Conservation (phyloP, 208 protist genomes). For the Herpetomonas samuelpessoai region DNA sequence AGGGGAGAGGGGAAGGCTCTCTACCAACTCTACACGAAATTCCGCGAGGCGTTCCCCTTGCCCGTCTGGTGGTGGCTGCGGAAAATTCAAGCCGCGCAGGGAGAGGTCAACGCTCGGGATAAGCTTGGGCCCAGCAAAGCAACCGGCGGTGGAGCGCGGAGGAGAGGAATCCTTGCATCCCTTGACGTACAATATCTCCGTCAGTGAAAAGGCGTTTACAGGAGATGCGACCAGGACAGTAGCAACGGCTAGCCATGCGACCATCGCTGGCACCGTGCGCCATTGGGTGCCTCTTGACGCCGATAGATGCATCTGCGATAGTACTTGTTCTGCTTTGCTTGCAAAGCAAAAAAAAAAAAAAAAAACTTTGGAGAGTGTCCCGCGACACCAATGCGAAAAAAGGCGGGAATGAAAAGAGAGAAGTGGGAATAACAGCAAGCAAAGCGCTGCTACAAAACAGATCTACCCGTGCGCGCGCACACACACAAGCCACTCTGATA, state of each 20-base stretch:
- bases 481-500: too few relatives aligned
- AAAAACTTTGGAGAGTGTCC: not conserved
- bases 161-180: slow-evolving; percentile 39
- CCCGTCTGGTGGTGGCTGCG: slow-evolving; percentile 1
- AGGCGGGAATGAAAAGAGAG: not conserved
- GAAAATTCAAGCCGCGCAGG: slow-evolving; percentile 55
- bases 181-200: slow-evolving; percentile 47
- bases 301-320: too few relatives aligned
- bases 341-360: slow-evolving; percentile 1
- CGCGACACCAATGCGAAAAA: too few relatives aligned
- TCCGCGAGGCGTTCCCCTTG: not conserved
- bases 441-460: too few relatives aligned
- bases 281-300: too few relatives aligned
- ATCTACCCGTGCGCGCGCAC: too few relatives aligned
- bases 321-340: not conserved
- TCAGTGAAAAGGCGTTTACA: not conserved
- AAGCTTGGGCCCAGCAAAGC: slow-evolving; percentile 29
- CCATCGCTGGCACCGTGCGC: not conserved
- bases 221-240: not conserved
- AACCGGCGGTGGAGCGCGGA: slow-evolving; percentile 34
- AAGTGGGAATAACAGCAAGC: not conserved
- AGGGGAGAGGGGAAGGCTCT: not conserved
- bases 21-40: slow-evolving; percentile 10
- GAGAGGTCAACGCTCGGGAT: slow-evolving; percentile 22
- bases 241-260: not conserved